These are phyloP conservation scores for Epichloe amarillans DNA, from an alignment of 2,329 filamentous ascomycete genomes.

Conservation along the genomic window DNA sequence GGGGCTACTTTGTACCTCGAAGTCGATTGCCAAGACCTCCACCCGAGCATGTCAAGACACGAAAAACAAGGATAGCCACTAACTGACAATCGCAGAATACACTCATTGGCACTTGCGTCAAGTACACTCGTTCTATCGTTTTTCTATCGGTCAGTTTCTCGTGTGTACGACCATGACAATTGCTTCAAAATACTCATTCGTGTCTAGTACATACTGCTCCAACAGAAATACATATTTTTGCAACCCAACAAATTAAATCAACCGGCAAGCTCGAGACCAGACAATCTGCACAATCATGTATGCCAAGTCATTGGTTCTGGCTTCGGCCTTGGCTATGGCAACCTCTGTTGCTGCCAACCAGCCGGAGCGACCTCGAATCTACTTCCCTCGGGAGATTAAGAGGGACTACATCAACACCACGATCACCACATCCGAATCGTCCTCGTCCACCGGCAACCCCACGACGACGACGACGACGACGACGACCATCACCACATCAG, in stretches of 20 bases:
- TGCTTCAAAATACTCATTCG: background rate
- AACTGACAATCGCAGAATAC: conserved; percentile 18
- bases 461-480: conserved; percentile 3
- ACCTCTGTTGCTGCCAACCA: conserved; percentile 30
- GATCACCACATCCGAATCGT: conserved; percentile 17
- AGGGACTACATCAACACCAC: conserved; percentile 33
- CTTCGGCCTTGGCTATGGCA: conserved; percentile 35
- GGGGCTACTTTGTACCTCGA: background rate
- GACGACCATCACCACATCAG: conserved; percentile 22
- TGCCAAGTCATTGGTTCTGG: conserved; percentile 30
- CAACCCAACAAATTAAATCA: background rate
- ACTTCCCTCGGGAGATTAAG: conserved; percentile 44
- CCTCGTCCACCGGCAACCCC: conserved; percentile 7
- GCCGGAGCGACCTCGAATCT: conserved; percentile 36
- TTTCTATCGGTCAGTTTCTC: conserved; percentile 31
- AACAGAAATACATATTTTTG: background rate
- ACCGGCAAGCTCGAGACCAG: background rate
- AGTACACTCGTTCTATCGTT: conserved; percentile 42
- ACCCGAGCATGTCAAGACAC: background rate
- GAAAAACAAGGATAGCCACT: conserved; percentile 1
- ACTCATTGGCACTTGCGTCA: conserved; percentile 42
- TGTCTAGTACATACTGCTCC: background rate
- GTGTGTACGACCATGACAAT: background rate
- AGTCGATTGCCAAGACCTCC: background rate
- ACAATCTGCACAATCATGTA: conserved; percentile 29